Conservation (phyloP, 257 asterid genomes). For the Solanum clarkiae region DNA sequence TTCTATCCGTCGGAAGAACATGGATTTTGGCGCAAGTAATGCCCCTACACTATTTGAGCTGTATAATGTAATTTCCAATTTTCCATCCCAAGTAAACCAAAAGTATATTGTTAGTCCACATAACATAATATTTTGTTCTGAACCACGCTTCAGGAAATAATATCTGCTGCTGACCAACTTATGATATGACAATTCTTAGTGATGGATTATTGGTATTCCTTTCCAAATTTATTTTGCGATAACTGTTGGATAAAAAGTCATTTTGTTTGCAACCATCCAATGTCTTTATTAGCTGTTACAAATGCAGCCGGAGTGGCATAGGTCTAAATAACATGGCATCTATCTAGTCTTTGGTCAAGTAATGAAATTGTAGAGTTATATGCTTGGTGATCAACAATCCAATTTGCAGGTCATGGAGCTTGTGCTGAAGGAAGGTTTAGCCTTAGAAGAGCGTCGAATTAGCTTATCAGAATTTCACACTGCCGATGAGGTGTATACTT, state of each 20-base stretch:
- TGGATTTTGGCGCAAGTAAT: not conserved
- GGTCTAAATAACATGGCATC: not conserved
- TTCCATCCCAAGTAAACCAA: not conserved
- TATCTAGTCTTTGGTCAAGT: not conserved
- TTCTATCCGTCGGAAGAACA: not conserved
- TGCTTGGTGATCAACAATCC: not conserved
- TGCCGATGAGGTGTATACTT: slow-evolving; percentile 72
- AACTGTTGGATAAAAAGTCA: not conserved
- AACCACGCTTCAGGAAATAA: not conserved
- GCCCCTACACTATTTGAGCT: not conserved
- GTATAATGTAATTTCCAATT: not conserved
- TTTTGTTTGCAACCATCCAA: not conserved
- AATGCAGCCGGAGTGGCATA: not conserved
- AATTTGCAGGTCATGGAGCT: slow-evolving; percentile 65
- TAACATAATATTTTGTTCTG: not conserved
- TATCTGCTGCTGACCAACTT: not conserved
- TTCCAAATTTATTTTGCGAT: not conserved
- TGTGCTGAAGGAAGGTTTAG: slow-evolving; percentile 40
- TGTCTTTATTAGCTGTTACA: not conserved
- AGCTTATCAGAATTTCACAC: slow-evolving; percentile 85
- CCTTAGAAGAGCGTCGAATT: slow-evolving; percentile 51
- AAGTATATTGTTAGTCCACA: not conserved
- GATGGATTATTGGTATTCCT: not conserved
- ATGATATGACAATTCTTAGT: not conserved
- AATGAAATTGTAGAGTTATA: not conserved